phyloP scores from a whole-genome alignment of 306 rosid genomes.

The Parietaria judaica region DNA sequence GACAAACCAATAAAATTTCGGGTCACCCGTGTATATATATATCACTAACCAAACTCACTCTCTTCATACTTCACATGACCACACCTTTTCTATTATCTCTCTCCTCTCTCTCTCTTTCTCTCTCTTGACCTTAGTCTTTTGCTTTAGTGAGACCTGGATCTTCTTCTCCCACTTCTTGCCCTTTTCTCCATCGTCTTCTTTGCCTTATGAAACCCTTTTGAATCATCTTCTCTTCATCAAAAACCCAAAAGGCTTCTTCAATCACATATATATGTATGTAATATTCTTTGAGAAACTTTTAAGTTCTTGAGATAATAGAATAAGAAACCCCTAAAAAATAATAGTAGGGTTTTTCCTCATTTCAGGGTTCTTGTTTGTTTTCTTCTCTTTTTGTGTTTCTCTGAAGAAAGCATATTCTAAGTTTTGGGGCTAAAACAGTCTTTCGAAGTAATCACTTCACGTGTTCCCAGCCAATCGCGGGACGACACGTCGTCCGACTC shows the following conservation, averaged over 20 bases:
- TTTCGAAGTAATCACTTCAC: constrained; percentile 23
- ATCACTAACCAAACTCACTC: constrained; percentile 10
- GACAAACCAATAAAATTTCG: constrained; percentile 15
- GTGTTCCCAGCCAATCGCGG: constrained; percentile 25
- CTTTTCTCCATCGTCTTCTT: neutral
- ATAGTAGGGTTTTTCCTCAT: too few species aligned
- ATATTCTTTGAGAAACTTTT: too few species aligned
- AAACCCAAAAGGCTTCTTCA: constrained; percentile 8
- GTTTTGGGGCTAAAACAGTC: constrained; percentile 23
- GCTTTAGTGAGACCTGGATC: constrained; percentile 26
- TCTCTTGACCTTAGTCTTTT: neutral
- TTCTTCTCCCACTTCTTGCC: neutral
- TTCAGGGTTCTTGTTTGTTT: too few species aligned
- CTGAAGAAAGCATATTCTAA: too few species aligned
- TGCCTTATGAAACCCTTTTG: neutral
- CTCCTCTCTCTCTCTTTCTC: neutral
- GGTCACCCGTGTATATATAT: constrained; percentile 14
- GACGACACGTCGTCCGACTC: constrained; percentile 38
- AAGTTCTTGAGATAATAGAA: too few species aligned
- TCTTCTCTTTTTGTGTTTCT: too few species aligned
- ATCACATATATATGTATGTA: too few species aligned
- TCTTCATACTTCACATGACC: constrained; percentile 33
- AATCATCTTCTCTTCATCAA: neutral
- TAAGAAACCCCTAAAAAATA: too few species aligned
- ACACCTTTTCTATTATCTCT: neutral